A percentile compares a stretch with the other conserved stretches of the same genome.
Conservation (phyloP, 805 yeast species). For the Saturnispora sanitii region DNA sequence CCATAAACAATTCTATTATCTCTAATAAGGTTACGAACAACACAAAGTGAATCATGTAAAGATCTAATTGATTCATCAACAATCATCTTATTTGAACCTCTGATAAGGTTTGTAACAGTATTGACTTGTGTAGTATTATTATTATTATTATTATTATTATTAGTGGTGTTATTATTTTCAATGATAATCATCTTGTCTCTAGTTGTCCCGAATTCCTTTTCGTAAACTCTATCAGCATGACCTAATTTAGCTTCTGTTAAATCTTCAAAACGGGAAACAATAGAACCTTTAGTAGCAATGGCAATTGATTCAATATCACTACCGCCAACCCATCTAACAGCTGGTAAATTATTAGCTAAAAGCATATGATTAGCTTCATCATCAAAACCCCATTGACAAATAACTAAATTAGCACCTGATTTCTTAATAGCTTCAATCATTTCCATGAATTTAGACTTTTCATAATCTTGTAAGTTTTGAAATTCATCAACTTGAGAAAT, state of each 20-base stretch:
- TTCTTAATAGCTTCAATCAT: slow-evolving; percentile 83
- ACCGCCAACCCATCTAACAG: slow-evolving; percentile 99
- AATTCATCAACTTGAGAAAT: slow-evolving; percentile 92
- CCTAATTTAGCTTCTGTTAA: slow-evolving; percentile 76
- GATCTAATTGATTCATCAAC: slow-evolving; percentile 96
- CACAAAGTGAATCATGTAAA: slow-evolving; percentile 92
- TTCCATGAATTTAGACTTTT: slow-evolving; percentile 78
- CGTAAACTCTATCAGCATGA: slow-evolving; percentile 72
- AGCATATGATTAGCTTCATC: slow-evolving; percentile 95
- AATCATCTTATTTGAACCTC: slow-evolving; percentile 97
- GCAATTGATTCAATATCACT: slow-evolving; percentile 93
- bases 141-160: slow-evolving; percentile 68
- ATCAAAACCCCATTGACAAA: slow-evolving; percentile 99
- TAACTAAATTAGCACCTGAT: slow-evolving; percentile 91
- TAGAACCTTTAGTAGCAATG: slow-evolving; percentile 94
- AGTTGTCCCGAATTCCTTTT: slow-evolving; percentile 92
- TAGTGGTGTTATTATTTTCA: slow-evolving; percentile 66
- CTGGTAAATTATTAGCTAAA: slow-evolving; percentile 80
- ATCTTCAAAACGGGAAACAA: slow-evolving; percentile 96
- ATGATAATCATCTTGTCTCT: slow-evolving; percentile 92
- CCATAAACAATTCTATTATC: slow-evolving; percentile 97
- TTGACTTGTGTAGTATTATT: slow-evolving; percentile 28
- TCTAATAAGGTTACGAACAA: slow-evolving; percentile 86
- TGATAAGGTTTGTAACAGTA: slow-evolving; percentile 73
- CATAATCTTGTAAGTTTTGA: slow-evolving; percentile 81